Evolutionary conservation across 371 early-diverging fungal species (phyloP), one percentile per base, ranked within the genome.

Genomic region (Mucor plumbeus): DNA sequence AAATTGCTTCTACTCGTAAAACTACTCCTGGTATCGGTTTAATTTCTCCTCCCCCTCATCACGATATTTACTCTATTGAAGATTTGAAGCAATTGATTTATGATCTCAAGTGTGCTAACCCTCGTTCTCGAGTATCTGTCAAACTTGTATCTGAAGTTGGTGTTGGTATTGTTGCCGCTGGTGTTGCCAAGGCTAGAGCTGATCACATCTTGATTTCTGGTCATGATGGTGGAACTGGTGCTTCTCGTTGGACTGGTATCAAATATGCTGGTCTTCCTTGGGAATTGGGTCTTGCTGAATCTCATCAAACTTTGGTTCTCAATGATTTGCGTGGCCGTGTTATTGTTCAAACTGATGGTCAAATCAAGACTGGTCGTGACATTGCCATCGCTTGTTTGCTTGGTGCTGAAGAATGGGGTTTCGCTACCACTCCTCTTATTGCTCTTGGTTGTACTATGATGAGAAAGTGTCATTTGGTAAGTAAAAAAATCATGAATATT

Each of bases 211-310:
- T 98, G 65, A 94, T 98, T 65, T 94, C 95, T 53, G 92, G 93
- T 47, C 97, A 98, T 74, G 99, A 98, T 78, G 99, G 99, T 82
- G 99, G 99, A 65, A 98, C 99, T 21, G 99, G 99, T 71, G 99
- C 99, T 13, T 91, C 93, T 41, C 90, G 97, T 63, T 97, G 96
- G 97, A 97, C 97, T 7, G 96, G 97, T 77, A 97, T 98, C 84
- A 95, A 97, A 78, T 94, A 97, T 65, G 97, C 97, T 9, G 99
- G 99, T 78, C 84, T 97, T 64, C 99, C 97, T 34, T 97, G 97
- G 97, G 97, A 98, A 83, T 81, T 98, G 47, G 98, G 98, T 70
- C 83, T 98, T 33, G 97, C 97, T 14, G 98, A 98, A 78, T 94
- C 97, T 13, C 98, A 98, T 73, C 97, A 97, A 80, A 97, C 97